Evolutionary conservation across 352 stramenopile species (phyloP), one percentile per base, ranked within the genome.

Genomic region (Phytophthora boehmeriae): DNA sequence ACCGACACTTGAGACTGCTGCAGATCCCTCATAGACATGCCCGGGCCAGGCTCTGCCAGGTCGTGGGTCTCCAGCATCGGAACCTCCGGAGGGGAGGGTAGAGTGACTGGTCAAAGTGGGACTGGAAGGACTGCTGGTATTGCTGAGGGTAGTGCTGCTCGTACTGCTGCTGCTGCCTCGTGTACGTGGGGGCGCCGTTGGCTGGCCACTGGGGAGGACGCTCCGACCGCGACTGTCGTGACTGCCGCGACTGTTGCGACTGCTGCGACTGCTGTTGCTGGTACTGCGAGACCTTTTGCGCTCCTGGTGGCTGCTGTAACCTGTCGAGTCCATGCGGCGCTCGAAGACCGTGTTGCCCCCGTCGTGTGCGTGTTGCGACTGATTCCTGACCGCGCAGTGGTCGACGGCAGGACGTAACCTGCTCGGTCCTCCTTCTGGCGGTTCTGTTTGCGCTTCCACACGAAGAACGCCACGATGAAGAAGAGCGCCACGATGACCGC

Each of bases 401-500:
- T 59, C 2, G 63, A 71, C 0, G 57, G 59, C 1, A 73, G 39
- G 13, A 28, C 54, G 27, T 71, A 71, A 16, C 28, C 22, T 8
- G 44, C 52, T 8, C 64, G 25, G 2, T 56, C 45, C 4, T 52
- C 14, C 4, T 43, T 52, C 50, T 72, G 68, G 54, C 50, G 67
- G 52, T 72, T 70, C 52, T 75, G 74, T 9, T 71, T 71, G 34
- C 80, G 72, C 46, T 72, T 76, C 66, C 73, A 89, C 27, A 85
- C 69, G 59, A 88, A 88, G 25, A 73, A 70, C 17, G 67, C 75
- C 13, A 71, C 68, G 22, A 78, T 65, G 19, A 83, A 48, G 42
- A 87, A 76, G 19, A 90, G 75, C 39, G 80, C 41, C 19, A 78
- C 65, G 30, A 86, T 66, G 8, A 88, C 67, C 22, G 71, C 75